These are phyloP conservation scores for Calonectria pauciramosa DNA, from an alignment of 2,329 filamentous ascomycete genomes.

Conservation along the genomic window DNA sequence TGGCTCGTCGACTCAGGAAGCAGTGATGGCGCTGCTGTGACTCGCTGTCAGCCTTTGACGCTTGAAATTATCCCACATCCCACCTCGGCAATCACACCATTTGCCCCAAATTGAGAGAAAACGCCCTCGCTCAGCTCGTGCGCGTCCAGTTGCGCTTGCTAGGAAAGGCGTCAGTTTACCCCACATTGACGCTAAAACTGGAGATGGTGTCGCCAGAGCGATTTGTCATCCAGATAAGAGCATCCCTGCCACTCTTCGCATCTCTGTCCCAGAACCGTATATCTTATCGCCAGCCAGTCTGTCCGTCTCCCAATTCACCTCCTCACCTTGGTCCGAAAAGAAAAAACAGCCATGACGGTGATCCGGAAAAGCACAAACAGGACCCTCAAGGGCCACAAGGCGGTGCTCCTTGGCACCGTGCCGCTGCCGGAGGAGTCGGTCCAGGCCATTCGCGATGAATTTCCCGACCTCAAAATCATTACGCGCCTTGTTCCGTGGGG, in stretches of 20 bases:
- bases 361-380: slow-evolving; percentile 45
- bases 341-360: slow-evolving; percentile 34
- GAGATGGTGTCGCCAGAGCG: slow-evolving; percentile 1
- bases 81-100: slow-evolving; percentile 37
- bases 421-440: slow-evolving; percentile 50
- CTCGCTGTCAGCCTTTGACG: background rate
- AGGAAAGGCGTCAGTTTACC: slow-evolving; percentile 40
- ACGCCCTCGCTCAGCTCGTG: background rate
- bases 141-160: slow-evolving; percentile 17
- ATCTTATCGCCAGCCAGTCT: slow-evolving; percentile 8
- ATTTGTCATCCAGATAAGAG: slow-evolving; percentile 41
- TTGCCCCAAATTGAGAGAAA: slow-evolving; percentile 25
- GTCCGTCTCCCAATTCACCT: background rate
- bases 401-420: slow-evolving; percentile 57
- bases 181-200: slow-evolving; percentile 41
- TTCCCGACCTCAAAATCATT: slow-evolving; percentile 60
- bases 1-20: too few species aligned
- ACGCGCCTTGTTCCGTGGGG: slow-evolving; percentile 48
- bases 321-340: background rate
- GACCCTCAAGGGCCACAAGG: slow-evolving; percentile 63
- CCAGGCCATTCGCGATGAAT: slow-evolving; percentile 54
- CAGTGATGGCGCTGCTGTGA: too few species aligned
- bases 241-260: background rate
- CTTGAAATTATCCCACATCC: slow-evolving; percentile 26
- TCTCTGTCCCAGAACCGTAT: slow-evolving; percentile 2